phyloP scores from a whole-genome alignment of 106 monocot genomes.

The Apostasia ramifera region DNA sequence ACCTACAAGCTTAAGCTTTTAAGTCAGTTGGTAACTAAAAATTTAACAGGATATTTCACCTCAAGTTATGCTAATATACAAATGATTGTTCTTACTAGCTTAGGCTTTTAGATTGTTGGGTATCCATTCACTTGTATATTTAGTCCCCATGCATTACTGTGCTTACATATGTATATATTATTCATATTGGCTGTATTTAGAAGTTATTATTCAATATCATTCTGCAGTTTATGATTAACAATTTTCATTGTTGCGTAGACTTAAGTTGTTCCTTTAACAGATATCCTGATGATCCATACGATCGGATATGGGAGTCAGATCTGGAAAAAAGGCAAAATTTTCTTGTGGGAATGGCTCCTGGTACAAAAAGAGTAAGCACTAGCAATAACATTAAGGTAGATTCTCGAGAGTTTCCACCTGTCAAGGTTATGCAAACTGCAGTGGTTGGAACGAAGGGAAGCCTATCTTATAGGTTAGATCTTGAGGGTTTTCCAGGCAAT shows the following conservation, averaged over 20 bases:
- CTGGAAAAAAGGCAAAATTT: constrained; percentile 34
- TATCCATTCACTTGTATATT: too few relatives aligned
- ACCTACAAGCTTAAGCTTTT: too few relatives aligned
- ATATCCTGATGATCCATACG: constrained; percentile 48
- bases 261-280: constrained; percentile 7
- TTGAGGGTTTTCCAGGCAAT: constrained; percentile 45
- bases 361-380: constrained; percentile 38
- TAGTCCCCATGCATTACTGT: too few relatives aligned
- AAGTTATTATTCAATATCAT: not conserved
- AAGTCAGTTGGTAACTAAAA: too few relatives aligned
- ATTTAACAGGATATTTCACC: too few relatives aligned
- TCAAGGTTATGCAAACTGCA: constrained; percentile 57
- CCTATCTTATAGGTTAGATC: constrained; percentile 33
- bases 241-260: not conserved
- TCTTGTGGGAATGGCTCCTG: constrained; percentile 49
- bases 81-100: too few relatives aligned
- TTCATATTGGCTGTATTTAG: too few relatives aligned
- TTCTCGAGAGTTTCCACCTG: constrained; percentile 30
- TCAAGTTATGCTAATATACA: too few relatives aligned
- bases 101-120: too few relatives aligned
- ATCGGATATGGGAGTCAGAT: constrained; percentile 56
- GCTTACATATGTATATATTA: too few relatives aligned
- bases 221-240: not conserved
- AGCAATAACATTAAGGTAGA: constrained; percentile 15
- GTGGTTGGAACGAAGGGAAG: constrained; percentile 36